Percentiles rank a stretch among this genome's conserved stretches.
Evolutionary conservation across 805 yeast species (phyloP).

Genomic region (Debaryomyces prosopidis): DNA sequence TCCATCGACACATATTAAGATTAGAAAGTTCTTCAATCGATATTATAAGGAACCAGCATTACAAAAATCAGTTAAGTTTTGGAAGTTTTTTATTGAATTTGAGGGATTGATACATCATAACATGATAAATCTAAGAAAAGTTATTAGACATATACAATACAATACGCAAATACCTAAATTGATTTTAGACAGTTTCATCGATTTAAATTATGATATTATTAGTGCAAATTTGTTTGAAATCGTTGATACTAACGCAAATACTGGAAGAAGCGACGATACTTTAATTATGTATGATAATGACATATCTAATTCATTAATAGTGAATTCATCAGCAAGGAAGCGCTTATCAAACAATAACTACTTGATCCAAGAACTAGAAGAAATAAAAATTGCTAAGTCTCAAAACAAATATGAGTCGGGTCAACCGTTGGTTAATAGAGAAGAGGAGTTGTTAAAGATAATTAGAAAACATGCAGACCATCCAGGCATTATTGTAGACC

Average conservation of each 20-base stretch:
- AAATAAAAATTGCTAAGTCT: slow-evolving; percentile 6
- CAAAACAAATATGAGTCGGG: slow-evolving; percentile 1
- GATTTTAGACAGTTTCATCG: slow-evolving; percentile 39
- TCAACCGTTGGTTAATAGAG: slow-evolving; percentile 7
- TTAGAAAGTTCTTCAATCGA: slow-evolving; percentile 30
- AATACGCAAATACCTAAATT: slow-evolving; percentile 49
- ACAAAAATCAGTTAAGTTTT: slow-evolving; percentile 47
- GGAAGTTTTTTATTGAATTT: slow-evolving; percentile 58
- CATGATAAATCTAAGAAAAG: slow-evolving; percentile 41
- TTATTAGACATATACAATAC: slow-evolving; percentile 46
- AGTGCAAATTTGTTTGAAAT: slow-evolving; percentile 14
- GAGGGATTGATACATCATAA: slow-evolving; percentile 46
- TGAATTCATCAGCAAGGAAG: slow-evolving; percentile 23
- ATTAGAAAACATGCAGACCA: slow-evolving; percentile 26
- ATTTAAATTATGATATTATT: slow-evolving; percentile 17
- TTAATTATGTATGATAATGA: slow-evolving; percentile 19
- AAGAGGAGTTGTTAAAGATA: slow-evolving; percentile 21
- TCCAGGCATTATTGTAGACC: slow-evolving; percentile 36
- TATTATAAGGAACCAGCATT: slow-evolving; percentile 29
- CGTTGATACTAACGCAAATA: slow-evolving; percentile 2
- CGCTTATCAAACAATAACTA: slow-evolving; percentile 23
- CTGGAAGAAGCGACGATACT: slow-evolving; percentile 10
- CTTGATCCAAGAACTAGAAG: slow-evolving; percentile 15
- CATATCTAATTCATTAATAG: slow-evolving; percentile 24
- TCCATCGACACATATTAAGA: slow-evolving; percentile 18